Conservation (phyloP, 2,329 filamentous ascomycete genomes). For the Diaporthe sp. region DNA sequence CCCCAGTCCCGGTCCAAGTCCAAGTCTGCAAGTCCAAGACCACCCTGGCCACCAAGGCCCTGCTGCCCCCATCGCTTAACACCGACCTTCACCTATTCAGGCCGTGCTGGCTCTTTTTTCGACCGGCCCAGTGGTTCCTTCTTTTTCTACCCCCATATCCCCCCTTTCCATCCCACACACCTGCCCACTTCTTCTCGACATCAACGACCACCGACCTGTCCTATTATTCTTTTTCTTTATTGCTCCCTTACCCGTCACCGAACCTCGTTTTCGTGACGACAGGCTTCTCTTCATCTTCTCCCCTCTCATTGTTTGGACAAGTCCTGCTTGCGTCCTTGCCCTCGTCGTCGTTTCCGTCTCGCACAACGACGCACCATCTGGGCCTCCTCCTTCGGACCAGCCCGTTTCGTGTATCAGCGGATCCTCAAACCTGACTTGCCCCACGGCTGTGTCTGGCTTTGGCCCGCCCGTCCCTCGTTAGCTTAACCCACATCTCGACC, state of each 20-base stretch:
- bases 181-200: constrained; percentile 16
- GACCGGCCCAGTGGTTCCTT: constrained; percentile 23
- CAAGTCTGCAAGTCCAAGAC: constrained; percentile 11
- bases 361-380: constrained; percentile 14
- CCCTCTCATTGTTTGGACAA: constrained; percentile 17
- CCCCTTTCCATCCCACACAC: constrained; percentile 33
- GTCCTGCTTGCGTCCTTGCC: constrained; percentile 18
- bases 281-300: constrained; percentile 26
- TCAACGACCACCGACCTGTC: constrained; percentile 12
- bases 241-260: constrained; percentile 31
- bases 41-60: constrained; percentile 14
- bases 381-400: constrained; percentile 31
- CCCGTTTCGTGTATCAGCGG: constrained; percentile 36
- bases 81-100: constrained; percentile 34
- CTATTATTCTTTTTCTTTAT: constrained; percentile 35
- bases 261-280: constrained; percentile 22
- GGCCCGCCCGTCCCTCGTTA: constrained; percentile 35
- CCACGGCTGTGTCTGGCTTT: constrained; percentile 33
- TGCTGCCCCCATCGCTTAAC: constrained; percentile 30
- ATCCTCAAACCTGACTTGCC: constrained; percentile 35
- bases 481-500: constrained; percentile 30
- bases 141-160: constrained; percentile 36
- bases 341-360: constrained; percentile 18
- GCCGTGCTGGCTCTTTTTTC: constrained; percentile 14
- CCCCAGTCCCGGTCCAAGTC: constrained; percentile 14